Evolutionary conservation across 176 grass and related monocot species (phyloP).

Genomic region (Chloris gayana): DNA sequence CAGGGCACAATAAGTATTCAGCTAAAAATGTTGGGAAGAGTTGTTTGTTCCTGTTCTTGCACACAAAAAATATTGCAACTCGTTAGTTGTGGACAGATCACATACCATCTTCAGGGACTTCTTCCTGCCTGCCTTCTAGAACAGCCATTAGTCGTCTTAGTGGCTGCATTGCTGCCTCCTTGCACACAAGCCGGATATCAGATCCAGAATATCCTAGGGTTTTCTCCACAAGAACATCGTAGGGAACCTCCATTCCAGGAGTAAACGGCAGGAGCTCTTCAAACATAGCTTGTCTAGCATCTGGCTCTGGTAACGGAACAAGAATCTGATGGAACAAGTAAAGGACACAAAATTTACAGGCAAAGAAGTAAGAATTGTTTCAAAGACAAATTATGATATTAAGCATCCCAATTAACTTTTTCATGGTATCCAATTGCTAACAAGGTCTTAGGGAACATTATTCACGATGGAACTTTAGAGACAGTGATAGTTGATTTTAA

Average conservation of each 20-base stretch:
- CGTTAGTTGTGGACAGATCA: slow-evolving; percentile 29
- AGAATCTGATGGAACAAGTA: slow-evolving; percentile 75
- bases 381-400: neutral
- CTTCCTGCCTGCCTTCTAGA: slow-evolving; percentile 64
- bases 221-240: slow-evolving; percentile 75
- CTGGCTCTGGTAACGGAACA: slow-evolving; percentile 87
- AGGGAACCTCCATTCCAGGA: slow-evolving; percentile 57
- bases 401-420: neutral
- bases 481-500: neutral
- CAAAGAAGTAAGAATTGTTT: neutral
- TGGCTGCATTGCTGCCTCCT: slow-evolving; percentile 95
- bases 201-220: slow-evolving; percentile 94
- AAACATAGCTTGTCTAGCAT: slow-evolving; percentile 90
- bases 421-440: neutral
- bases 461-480: neutral
- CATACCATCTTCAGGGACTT: slow-evolving; percentile 74
- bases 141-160: slow-evolving; percentile 76
- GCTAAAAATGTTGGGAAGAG: neutral
- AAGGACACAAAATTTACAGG: neutral
- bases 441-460: neutral
- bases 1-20: neutral
- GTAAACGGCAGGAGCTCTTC: slow-evolving; percentile 71
- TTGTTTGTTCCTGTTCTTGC: slow-evolving; percentile 14
- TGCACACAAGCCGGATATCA: slow-evolving; percentile 91
- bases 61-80: slow-evolving; percentile 11